Evolutionary conservation across 1,284 basidiomycete genomes (phyloP).

Genomic region (Irpex sp.): DNA sequence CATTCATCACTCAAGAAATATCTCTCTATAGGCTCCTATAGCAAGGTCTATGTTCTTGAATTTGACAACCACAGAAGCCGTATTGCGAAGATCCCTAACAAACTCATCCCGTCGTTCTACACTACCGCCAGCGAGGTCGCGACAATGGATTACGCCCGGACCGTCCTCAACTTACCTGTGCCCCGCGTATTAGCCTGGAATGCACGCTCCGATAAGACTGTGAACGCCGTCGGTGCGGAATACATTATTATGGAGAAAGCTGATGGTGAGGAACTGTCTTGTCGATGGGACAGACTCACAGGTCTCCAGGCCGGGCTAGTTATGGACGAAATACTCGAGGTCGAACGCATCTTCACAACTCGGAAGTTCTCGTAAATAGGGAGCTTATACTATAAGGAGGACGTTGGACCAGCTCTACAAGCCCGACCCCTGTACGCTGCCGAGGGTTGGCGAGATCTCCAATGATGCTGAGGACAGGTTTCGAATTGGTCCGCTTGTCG

Average conservation of each 20-base stretch:
- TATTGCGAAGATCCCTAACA: constrained; percentile 29
- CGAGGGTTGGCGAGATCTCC: constrained; percentile 9
- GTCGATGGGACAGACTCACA: constrained; percentile 16
- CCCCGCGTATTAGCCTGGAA: constrained; percentile 33
- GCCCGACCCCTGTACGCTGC: constrained; percentile 14
- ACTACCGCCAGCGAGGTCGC: constrained; percentile 38
- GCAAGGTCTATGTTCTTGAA: constrained; percentile 28
- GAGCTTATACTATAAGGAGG: constrained; percentile 33
- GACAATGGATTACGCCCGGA: constrained; percentile 32
- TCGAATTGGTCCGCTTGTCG: constrained; percentile 23
- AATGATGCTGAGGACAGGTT: constrained; percentile 16
- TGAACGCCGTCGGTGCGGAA: constrained; percentile 30
- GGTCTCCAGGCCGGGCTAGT: not conserved
- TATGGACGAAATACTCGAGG: not conserved
- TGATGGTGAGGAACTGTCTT: constrained; percentile 24
- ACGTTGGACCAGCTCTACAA: constrained; percentile 24
- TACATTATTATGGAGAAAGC: constrained; percentile 37
- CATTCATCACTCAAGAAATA: not conserved
- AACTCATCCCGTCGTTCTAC: constrained; percentile 27
- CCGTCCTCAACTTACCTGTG: constrained; percentile 26
- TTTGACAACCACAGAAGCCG: constrained; percentile 29
- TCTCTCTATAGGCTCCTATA: constrained; percentile 15
- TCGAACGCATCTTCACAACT: constrained; percentile 18
- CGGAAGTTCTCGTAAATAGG: constrained; percentile 30
- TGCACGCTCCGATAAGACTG: constrained; percentile 9